Conservation (phyloP, 495 filamentous ascomycete genomes). For the Viridothelium virens region DNA sequence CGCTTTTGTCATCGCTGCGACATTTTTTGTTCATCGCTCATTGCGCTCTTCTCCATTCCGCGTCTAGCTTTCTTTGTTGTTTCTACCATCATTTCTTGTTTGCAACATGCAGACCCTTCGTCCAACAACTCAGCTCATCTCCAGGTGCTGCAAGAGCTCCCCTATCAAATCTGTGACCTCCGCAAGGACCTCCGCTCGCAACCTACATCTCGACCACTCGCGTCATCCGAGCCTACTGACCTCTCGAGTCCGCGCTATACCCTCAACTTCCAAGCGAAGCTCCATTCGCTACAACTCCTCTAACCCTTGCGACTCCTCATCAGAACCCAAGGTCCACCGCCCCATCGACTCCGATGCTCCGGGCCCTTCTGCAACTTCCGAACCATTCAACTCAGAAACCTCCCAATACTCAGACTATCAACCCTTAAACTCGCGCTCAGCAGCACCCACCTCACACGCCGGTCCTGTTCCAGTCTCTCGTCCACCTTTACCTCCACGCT, state of each 20-base stretch:
- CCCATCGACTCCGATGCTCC: slow-evolving; percentile 14
- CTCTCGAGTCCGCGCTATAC: neutral
- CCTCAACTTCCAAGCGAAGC: neutral
- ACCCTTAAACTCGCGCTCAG: slow-evolving; percentile 19
- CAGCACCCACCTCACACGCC: neutral
- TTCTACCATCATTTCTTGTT: neutral
- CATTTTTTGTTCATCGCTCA: neutral
- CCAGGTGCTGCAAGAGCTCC: neutral
- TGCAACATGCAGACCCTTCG: neutral
- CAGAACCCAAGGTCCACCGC: slow-evolving; percentile 31
- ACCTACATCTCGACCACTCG: slow-evolving; percentile 5
- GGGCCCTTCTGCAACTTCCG: too few relatives aligned
- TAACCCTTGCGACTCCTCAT: slow-evolving; percentile 11
- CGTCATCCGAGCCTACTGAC: neutral
- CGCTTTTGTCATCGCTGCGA: slow-evolving; percentile 9
- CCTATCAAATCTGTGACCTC: neutral
- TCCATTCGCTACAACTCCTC: slow-evolving; percentile 10
- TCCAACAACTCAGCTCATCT: neutral
- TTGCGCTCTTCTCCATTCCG: neutral
- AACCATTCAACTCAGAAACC: slow-evolving; percentile 17
- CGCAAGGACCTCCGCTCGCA: slow-evolving; percentile 23
- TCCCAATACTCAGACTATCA: slow-evolving; percentile 30
- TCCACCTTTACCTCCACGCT: neutral
- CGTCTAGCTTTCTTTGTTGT: neutral
- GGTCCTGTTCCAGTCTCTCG: neutral